phyloP scores from a whole-genome alignment of 2,329 filamentous ascomycete species.

The Ophiostoma sp. region DNA sequence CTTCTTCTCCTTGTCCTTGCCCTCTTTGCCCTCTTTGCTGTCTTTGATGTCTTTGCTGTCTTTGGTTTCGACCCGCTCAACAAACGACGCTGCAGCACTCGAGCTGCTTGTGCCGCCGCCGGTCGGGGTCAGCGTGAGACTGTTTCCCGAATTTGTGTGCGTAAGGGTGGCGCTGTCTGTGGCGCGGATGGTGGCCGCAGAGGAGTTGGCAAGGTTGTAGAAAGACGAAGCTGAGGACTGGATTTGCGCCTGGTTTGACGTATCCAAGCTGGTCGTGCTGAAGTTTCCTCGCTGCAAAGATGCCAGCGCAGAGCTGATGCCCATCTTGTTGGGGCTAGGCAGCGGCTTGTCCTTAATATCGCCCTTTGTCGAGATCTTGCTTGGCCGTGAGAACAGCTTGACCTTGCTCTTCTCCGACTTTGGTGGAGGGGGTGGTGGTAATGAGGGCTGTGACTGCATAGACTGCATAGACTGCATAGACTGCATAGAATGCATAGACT shows the following conservation, averaged over 20 bases:
- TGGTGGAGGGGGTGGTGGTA: conserved; percentile 38
- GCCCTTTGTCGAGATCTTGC: conserved; percentile 67
- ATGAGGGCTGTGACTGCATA: conserved; percentile 30
- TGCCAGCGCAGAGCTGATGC: conserved; percentile 60
- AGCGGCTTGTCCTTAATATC: conserved; percentile 61
- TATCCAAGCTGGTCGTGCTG: conserved; percentile 68
- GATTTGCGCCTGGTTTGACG: conserved; percentile 28
- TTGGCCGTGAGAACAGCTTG: conserved; percentile 74
- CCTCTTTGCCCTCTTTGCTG: conserved; percentile 60
- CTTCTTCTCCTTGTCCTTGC: conserved; percentile 59
- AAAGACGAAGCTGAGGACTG: conserved; percentile 42
- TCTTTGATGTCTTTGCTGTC: conserved; percentile 41
- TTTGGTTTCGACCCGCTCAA: conserved; percentile 40
- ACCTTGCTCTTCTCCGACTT: conserved; percentile 70
- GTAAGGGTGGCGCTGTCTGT: conserved; percentile 43
- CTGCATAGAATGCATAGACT: conserved; percentile 20
- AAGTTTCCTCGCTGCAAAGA: conserved; percentile 62
- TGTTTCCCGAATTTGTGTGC: conserved; percentile 6
- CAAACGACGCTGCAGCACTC: conserved; percentile 5
- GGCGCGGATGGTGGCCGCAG: conserved; percentile 69
- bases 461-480: conserved; percentile 21
- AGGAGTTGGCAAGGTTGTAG: conserved; percentile 71
- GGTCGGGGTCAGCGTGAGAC: not conserved
- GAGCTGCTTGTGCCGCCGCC: not conserved
- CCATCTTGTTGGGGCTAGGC: conserved; percentile 68